Evolutionary conservation across 2,329 filamentous ascomycete species (phyloP), one percentile per base, ranked within the genome.

Genomic region (Magnaporthiopsis incrustans): DNA sequence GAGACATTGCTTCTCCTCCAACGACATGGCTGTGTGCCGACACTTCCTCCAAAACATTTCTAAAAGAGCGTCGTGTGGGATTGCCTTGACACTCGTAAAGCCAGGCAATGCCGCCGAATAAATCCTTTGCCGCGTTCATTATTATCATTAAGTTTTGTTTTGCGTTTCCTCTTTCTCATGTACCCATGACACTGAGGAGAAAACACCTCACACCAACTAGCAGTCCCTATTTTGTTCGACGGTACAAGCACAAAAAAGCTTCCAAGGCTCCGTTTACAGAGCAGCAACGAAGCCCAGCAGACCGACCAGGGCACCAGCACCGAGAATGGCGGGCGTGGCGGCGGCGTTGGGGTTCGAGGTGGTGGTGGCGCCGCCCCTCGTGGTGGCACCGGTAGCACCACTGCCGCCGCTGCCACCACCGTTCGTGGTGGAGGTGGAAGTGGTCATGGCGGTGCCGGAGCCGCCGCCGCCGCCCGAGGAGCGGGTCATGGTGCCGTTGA

Each of bases 291-390:
- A 32, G 35, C 59, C 63, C 11, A 64, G 15, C 25, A 64, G 53
- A 22, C 30, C 63, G 30, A 64, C 26, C 4, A 60, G 33, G 14
- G 59, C 58, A 30, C 59, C 63, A 15, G 58, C 63, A 50, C 58
- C 63, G 50, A 64, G 30, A 12, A 44, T 32, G 35, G 22, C 44
- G 4, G 63, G 30, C 18, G 58, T 60, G 63, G 58, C 63, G 59
- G 58, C 44, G 30, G 58, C 58, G 59, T 33, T 32, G 44, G 62
- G 25, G 25, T 33, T 27, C 32, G 61, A 44, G 53, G 61, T 15
- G 57, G 61, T 14, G 26, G 61, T 53, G 53, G 61, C 25, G n/a
- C 59, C 33, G 33, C 59, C 33, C n/a, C 33, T 44, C 33, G n/a
- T 4, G 59, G 32, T 60, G 59, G 22, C 14, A 33, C 22, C 11